Evolutionary conservation across 163 green algal species (phyloP).

Genomic region (Scenedesmus sp.): DNA sequence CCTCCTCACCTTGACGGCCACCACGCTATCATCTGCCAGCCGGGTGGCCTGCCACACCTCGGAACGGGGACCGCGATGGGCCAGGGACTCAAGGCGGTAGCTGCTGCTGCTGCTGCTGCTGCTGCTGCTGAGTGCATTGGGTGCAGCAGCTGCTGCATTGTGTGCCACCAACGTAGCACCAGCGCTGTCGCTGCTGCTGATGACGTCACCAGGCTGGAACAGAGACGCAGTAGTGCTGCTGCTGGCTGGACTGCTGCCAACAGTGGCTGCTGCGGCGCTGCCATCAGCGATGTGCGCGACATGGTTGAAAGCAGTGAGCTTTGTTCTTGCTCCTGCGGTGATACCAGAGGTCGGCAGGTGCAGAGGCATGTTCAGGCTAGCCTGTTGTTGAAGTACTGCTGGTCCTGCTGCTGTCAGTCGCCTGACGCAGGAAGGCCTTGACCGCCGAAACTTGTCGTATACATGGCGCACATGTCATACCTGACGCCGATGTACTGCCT

Average conservation of each 20-base stretch:
- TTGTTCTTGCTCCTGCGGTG: neutral
- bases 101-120: slow-evolving; percentile 1
- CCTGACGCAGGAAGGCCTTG: neutral
- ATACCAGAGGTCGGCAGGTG: neutral
- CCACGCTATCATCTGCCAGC: neutral
- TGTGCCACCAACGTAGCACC: neutral
- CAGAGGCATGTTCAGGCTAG: neutral
- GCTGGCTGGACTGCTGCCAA: neutral
- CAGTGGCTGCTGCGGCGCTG: neutral
- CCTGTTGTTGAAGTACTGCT: neutral
- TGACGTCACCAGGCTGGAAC: neutral
- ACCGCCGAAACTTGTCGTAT: no score
- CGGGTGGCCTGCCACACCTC: slow-evolving; percentile 9
- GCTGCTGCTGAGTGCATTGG: neutral
- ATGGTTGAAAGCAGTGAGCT: neutral
- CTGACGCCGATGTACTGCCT: neutral
- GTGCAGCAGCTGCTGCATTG: neutral
- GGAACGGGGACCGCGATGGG: neutral
- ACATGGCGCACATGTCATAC: no score
- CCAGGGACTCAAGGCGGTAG: neutral
- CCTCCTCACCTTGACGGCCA: neutral
- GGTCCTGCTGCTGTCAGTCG: neutral
- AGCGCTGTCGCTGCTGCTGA: neutral
- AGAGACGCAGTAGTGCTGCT: neutral
- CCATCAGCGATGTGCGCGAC: neutral